A percentile compares a stretch with the other conserved stretches of the same genome.
Conservation (phyloP, 2,329 filamentous ascomycete genomes). For the Fusarium xylarioides region DNA sequence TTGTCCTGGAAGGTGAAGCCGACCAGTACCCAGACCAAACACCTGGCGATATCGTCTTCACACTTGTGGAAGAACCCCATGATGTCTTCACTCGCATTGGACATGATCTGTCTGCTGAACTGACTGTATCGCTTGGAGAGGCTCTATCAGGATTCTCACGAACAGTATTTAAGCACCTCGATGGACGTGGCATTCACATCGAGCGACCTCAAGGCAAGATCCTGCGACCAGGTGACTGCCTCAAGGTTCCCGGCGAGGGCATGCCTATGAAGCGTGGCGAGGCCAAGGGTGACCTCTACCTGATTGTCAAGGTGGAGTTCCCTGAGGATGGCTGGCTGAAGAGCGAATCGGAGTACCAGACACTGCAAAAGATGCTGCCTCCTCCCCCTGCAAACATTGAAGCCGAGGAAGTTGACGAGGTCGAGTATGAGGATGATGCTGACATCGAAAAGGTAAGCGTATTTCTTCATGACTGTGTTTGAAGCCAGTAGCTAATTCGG, state of each 20-base stretch:
- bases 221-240: slow-evolving; percentile 81
- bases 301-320: slow-evolving; percentile 87
- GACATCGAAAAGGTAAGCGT: slow-evolving; percentile 77
- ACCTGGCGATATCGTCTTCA: slow-evolving; percentile 93
- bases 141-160: slow-evolving; percentile 89
- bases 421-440: slow-evolving; percentile 83
- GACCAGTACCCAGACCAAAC: slow-evolving; percentile 90
- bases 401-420: slow-evolving; percentile 83
- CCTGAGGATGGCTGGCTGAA: slow-evolving; percentile 86
- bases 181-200: slow-evolving; percentile 88
- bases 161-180: slow-evolving; percentile 89
- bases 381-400: slow-evolving; percentile 67
- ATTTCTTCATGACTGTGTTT: not conserved
- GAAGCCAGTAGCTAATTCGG: slow-evolving; percentile 18
- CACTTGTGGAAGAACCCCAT: slow-evolving; percentile 82
- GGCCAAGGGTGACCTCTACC: slow-evolving; percentile 83
- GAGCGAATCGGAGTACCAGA: slow-evolving; percentile 74
- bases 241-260: slow-evolving; percentile 88
- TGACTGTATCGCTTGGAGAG: slow-evolving; percentile 84
- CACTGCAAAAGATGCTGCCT: slow-evolving; percentile 80
- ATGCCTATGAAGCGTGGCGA: slow-evolving; percentile 95
- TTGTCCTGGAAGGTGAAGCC: slow-evolving; percentile 90
- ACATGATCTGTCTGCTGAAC: slow-evolving; percentile 81
- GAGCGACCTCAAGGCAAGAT: slow-evolving; percentile 83
- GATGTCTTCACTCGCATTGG: slow-evolving; percentile 84